Evolutionary conservation across 1,284 basidiomycete genomes (phyloP).

Genomic region (Irpex sp.): DNA sequence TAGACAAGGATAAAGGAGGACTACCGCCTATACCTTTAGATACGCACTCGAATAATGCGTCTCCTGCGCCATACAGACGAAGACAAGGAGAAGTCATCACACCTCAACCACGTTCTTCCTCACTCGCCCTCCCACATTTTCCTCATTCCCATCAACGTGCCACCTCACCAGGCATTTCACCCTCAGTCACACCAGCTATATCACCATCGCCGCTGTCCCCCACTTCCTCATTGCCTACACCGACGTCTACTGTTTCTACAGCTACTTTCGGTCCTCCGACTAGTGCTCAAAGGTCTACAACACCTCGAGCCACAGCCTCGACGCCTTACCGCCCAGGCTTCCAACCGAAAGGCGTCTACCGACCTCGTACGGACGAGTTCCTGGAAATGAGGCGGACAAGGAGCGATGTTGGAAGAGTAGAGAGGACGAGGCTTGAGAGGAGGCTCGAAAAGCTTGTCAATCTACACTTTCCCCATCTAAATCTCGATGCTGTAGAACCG

Average conservation of each 20-base stretch:
- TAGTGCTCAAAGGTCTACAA: neutral
- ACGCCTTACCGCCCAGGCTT: slow-evolving; percentile 74
- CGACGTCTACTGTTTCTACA: slow-evolving; percentile 10
- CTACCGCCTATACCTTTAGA: slow-evolving; percentile 20
- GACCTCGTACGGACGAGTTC: slow-evolving; percentile 76
- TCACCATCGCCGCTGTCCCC: slow-evolving; percentile 23
- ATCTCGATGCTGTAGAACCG: slow-evolving; percentile 14
- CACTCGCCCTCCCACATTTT: slow-evolving; percentile 19
- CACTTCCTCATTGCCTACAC: slow-evolving; percentile 13
- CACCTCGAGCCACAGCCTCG: slow-evolving; percentile 8
- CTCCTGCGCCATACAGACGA: neutral
- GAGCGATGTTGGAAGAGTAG: slow-evolving; percentile 61
- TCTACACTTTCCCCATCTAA: slow-evolving; percentile 65
- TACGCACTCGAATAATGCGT: neutral
- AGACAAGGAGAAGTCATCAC: neutral
- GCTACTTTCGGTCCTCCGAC: neutral
- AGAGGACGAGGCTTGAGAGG: slow-evolving; percentile 75
- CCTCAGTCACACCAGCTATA: slow-evolving; percentile 16
- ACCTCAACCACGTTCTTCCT: neutral
- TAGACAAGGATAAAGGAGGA: slow-evolving; percentile 15
- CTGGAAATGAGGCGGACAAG: slow-evolving; percentile 48
- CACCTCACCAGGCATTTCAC: slow-evolving; percentile 14
- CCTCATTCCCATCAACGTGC: slow-evolving; percentile 15
- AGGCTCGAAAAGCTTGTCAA: slow-evolving; percentile 82
- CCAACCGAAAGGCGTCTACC: slow-evolving; percentile 71